Conservation (phyloP, 2,329 filamentous ascomycete genomes). For the Pseudopyricularia javanii region DNA sequence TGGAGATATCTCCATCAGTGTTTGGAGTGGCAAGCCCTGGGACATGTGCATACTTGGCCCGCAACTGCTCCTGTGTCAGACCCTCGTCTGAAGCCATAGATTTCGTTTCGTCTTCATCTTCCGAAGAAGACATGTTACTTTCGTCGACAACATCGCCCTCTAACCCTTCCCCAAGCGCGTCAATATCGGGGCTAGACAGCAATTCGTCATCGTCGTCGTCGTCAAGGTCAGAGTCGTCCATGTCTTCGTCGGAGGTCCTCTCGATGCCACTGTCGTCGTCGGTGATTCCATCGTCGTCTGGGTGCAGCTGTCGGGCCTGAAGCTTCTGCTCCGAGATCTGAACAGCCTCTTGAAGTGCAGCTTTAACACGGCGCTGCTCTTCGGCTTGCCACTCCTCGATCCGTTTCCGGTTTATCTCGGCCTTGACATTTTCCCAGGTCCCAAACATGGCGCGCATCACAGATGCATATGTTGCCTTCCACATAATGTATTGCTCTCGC, state of each 20-base stretch:
- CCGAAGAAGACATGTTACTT: slow-evolving; percentile 47
- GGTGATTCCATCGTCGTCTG: slow-evolving; percentile 37
- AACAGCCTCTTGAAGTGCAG: slow-evolving; percentile 61
- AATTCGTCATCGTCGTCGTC: slow-evolving; percentile 28
- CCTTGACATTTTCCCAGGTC: slow-evolving; percentile 53
- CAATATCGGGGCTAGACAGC: slow-evolving; percentile 25
- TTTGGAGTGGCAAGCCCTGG: slow-evolving; percentile 28
- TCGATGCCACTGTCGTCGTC: slow-evolving; percentile 23
- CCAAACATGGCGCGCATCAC: slow-evolving; percentile 46
- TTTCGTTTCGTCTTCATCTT: slow-evolving; percentile 46
- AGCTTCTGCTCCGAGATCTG: slow-evolving; percentile 59
- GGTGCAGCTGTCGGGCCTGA: slow-evolving; percentile 42
- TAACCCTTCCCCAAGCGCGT: slow-evolving; percentile 17
- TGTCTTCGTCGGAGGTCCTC: slow-evolving; percentile 27
- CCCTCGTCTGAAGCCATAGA: slow-evolving; percentile 46
- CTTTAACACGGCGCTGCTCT: slow-evolving; percentile 51
- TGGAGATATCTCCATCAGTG: slow-evolving; percentile 9
- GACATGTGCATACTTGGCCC: slow-evolving; percentile 55
- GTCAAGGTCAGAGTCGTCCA: slow-evolving; percentile 20
- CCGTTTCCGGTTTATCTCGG: slow-evolving; percentile 47
- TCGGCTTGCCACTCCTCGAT: slow-evolving; percentile 52
- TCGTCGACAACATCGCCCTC: slow-evolving; percentile 34
- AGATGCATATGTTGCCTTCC: slow-evolving; percentile 56
- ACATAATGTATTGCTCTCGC: slow-evolving; percentile 59
- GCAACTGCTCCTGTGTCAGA: slow-evolving; percentile 57